Evolutionary conservation across 2,329 filamentous ascomycete species (phyloP).

Genomic region (Beauveria pseudobassiana): DNA sequence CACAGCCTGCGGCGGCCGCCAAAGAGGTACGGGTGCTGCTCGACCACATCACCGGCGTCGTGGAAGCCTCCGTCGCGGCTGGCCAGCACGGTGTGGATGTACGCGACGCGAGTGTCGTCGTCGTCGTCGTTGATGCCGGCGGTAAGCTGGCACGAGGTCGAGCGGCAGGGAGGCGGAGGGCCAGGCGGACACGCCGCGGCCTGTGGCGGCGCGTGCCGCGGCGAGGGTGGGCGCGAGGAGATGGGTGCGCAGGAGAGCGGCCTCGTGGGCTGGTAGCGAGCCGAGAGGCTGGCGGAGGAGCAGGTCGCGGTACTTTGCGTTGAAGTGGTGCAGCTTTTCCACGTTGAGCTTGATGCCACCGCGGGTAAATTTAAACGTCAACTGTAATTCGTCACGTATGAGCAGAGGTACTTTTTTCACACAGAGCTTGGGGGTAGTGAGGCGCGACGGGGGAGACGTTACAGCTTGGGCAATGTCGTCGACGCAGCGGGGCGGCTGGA

Average conservation of each 20-base stretch:
- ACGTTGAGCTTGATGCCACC: constrained; percentile 79
- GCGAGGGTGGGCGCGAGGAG: constrained; percentile 18
- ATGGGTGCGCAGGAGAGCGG: constrained; percentile 17
- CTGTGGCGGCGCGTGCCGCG: constrained; percentile 19
- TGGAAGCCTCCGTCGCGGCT: constrained; percentile 21
- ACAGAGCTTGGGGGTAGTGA: no score
- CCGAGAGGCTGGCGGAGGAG: constrained; percentile 22
- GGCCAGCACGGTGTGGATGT: constrained; percentile 18
- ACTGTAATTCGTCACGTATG: constrained; percentile 35
- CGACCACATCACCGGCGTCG: constrained; percentile 16
- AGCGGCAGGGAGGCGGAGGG: constrained; percentile 12
- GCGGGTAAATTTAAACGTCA: constrained; percentile 81
- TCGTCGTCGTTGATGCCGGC: neutral
- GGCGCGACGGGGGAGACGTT: constrained; percentile 12
- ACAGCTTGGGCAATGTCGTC: constrained; percentile 63
- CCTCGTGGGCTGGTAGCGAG: constrained; percentile 18
- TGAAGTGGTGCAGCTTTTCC: constrained; percentile 73
- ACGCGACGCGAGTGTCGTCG: constrained; percentile 12
- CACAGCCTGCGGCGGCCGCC: constrained; percentile 24
- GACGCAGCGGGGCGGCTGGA: constrained; percentile 39
- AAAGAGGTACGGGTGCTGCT: constrained; percentile 30
- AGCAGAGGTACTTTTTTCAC: neutral
- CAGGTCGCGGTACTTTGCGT: constrained; percentile 53
- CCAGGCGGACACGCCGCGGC: neutral
- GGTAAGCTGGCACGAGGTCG: constrained; percentile 20